Percentiles rank a stretch among this genome's conserved stretches.
These are phyloP conservation scores for Endotrypanum monterogeii DNA, from an alignment of 208 protist genomes.

Conservation along the genomic window DNA sequence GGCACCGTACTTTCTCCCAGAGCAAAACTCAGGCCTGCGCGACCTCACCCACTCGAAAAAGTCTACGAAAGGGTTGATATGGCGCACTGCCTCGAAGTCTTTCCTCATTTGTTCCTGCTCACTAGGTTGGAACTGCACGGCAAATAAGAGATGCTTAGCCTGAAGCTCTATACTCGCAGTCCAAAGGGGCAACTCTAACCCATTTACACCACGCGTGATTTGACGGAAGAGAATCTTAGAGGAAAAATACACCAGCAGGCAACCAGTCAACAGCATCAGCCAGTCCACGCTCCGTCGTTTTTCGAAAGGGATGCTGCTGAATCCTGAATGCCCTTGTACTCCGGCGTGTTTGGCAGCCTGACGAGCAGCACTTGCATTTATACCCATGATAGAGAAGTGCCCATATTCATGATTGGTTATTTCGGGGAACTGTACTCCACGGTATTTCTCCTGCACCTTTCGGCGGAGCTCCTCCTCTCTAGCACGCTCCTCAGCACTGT, in stretches of 20 bases:
- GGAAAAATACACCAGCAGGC: slow-evolving; percentile 57
- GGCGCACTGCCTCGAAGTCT: slow-evolving; percentile 46
- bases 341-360: slow-evolving; percentile 29
- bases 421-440: slow-evolving; percentile 50
- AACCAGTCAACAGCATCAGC: slow-evolving; percentile 66
- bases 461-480: slow-evolving; percentile 53
- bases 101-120: slow-evolving; percentile 50
- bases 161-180: slow-evolving; percentile 55
- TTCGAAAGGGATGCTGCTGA: slow-evolving; percentile 9
- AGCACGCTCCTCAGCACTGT: slow-evolving; percentile 33
- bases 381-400: slow-evolving; percentile 51
- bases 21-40: slow-evolving; percentile 58
- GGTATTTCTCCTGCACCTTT: slow-evolving; percentile 53
- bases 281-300: slow-evolving; percentile 41
- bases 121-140: slow-evolving; percentile 57
- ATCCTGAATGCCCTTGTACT: slow-evolving; percentile 1
- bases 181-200: slow-evolving; percentile 64
- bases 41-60: slow-evolving; percentile 70
- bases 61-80: slow-evolving; percentile 50
- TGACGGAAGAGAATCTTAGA: slow-evolving; percentile 60
- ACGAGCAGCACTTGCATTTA: slow-evolving; percentile 26
- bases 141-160: slow-evolving; percentile 70
- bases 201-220: slow-evolving; percentile 36
- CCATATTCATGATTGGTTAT: slow-evolving; percentile 56
- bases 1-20: slow-evolving; percentile 42